Evolutionary conservation across 2,329 filamentous ascomycete species (phyloP).

Genomic region (Cladosporium sp.): DNA sequence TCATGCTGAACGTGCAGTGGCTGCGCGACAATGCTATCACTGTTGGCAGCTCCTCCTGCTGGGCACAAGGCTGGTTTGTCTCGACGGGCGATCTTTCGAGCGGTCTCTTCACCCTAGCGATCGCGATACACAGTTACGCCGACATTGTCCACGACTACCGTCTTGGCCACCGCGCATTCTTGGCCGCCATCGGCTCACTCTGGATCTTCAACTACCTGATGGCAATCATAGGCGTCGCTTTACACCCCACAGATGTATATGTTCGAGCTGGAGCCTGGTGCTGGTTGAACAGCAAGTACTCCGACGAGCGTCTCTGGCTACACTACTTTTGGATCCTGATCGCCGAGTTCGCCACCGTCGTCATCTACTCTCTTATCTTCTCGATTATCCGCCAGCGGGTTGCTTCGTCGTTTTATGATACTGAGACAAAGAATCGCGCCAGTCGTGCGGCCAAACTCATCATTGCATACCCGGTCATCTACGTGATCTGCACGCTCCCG

Average conservation of each 20-base stretch:
- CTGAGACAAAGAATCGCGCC: slow-evolving; percentile 32
- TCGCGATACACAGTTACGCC: slow-evolving; percentile 62
- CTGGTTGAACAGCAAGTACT: slow-evolving; percentile 56
- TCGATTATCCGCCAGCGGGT: slow-evolving; percentile 37
- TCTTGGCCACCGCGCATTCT: slow-evolving; percentile 48
- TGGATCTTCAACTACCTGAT: slow-evolving; percentile 60
- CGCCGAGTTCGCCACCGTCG: slow-evolving; percentile 47
- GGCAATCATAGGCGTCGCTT: slow-evolving; percentile 45
- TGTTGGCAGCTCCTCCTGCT: slow-evolving; percentile 52
- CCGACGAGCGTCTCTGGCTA: slow-evolving; percentile 52
- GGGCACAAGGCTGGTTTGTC: slow-evolving; percentile 63
- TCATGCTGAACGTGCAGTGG: slow-evolving; percentile 59
- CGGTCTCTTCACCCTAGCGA: slow-evolving; percentile 61
- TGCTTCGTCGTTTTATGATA: slow-evolving; percentile 33
- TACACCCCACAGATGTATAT: slow-evolving; percentile 47
- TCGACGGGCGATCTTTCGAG: slow-evolving; percentile 62
- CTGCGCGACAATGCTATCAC: slow-evolving; percentile 49
- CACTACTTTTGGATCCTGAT: slow-evolving; percentile 63
- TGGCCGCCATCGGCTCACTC: slow-evolving; percentile 42
- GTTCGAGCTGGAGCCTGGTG: slow-evolving; percentile 64
- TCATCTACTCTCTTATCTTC: slow-evolving; percentile 45
- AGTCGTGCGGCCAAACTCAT: slow-evolving; percentile 49
- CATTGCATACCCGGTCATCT: slow-evolving; percentile 64
- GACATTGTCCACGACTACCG: slow-evolving; percentile 55
- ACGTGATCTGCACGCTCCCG: slow-evolving; percentile 62